Base-by-base conservation (phyloP, 2,329 filamentous ascomycete species). In the Aspergillus sergii region DNA sequence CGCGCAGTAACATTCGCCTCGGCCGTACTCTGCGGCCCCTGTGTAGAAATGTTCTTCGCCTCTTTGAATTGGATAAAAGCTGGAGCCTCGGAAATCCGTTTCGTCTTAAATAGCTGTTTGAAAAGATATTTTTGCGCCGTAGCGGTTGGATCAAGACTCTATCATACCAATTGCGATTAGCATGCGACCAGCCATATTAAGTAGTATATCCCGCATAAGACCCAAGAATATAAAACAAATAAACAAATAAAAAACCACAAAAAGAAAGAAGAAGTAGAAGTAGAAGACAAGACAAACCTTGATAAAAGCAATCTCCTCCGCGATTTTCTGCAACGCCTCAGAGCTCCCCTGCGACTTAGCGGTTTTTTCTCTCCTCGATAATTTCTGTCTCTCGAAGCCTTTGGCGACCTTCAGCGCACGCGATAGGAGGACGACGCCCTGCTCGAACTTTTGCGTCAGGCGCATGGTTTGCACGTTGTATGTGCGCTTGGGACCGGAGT, bases 321-420 rank as follows among this genome's bases (percentile, higher is more conserved):
- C 79, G 36, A 89, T 72, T 6, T 86, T 78, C 23, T 75, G 75
- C 64, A 79, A 63, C 7, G 74, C 74, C 28, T 75, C 72, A 7
- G 69, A 66, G 36, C 85, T 80, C 12, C 79, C 79, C 43, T 82
- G 80, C 9, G 74, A 67, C 46, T 76, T 78, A 0, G 85, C 85
- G 2, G 79, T 81, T 72, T 89, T 89, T 68, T 84, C 82, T 61
- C 87, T 78, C 16, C 87, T 80, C 26, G 86, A 84, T 62, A 89
- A 78, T 72, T 89, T 89, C 74, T 89, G 88, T 57, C 86, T 80
- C 74, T 90, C 88, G 67, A 89, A 87, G 12, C 84, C 84, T 50
- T 85, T 84, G 41, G 85, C 85, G 11, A 84, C 78, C 70, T 87
- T 88, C 50, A 89, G 80, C 1, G 84, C 85, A 30, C 80, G 76